Percentiles rank a stretch among this genome's conserved stretches.
Conservation (phyloP, 306 rosid species). For the Quercus suber region DNA sequence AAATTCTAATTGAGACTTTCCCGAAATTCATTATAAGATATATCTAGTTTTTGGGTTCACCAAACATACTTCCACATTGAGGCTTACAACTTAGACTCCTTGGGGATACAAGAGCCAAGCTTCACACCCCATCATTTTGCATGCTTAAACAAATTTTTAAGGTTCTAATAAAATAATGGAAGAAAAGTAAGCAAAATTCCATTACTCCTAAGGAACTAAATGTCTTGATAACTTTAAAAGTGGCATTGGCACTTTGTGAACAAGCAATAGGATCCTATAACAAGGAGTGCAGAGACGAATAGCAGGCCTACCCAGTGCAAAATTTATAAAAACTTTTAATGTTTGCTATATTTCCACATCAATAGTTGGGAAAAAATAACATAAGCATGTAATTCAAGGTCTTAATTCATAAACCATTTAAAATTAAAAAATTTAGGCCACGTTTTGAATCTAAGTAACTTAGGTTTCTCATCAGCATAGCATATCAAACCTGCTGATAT, state of each 20-base stretch:
- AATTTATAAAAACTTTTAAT: background rate
- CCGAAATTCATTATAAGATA: background rate
- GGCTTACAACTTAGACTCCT: background rate
- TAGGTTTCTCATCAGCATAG: background rate
- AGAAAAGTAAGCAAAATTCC: background rate
- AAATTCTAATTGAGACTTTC: background rate
- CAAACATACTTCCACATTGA: background rate
- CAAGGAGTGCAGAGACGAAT: background rate
- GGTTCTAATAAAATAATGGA: background rate
- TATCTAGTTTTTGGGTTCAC: background rate
- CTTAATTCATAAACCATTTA: background rate
- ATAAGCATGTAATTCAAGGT: background rate
- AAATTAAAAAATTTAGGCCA: background rate
- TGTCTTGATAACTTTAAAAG: background rate
- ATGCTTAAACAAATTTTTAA: background rate
- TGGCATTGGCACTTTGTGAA: background rate
- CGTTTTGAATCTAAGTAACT: background rate
- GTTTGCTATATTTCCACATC: background rate
- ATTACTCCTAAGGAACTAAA: background rate
- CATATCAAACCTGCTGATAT: slow-evolving; percentile 67
- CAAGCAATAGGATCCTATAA: background rate
- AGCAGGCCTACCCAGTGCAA: background rate
- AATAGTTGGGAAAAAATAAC: background rate
- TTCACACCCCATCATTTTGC: background rate
- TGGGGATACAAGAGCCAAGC: background rate